These are phyloP conservation scores for Citrus glauca DNA, from an alignment of 345 rosid genomes.

Conservation along the genomic window DNA sequence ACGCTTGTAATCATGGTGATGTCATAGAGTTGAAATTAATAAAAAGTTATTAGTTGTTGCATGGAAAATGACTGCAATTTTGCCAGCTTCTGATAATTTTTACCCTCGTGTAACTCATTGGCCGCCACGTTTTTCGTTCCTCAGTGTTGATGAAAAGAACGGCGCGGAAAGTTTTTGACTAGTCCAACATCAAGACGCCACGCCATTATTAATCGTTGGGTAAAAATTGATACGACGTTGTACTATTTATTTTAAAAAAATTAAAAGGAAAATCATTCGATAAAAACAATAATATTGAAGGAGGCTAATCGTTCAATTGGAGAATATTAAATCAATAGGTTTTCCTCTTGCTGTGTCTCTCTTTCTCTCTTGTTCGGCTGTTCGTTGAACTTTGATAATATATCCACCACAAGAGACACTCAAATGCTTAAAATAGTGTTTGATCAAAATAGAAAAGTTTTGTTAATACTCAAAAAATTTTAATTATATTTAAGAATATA, in stretches of 20 bases:
- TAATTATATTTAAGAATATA: too few relatives aligned
- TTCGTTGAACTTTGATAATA: too few relatives aligned
- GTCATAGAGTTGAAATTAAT: background rate
- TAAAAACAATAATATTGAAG: too few relatives aligned
- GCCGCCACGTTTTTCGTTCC: background rate
- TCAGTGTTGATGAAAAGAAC: background rate
- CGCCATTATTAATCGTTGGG: background rate
- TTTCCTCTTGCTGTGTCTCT: too few relatives aligned
- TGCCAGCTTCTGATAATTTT: background rate
- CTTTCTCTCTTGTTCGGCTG: too few relatives aligned
- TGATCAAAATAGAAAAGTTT: too few relatives aligned
- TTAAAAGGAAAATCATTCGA: background rate
- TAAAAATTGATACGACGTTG: background rate
- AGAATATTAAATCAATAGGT: too few relatives aligned
- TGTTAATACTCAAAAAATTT: too few relatives aligned
- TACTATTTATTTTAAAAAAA: too few relatives aligned
- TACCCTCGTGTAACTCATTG: background rate
- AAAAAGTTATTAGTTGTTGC: background rate
- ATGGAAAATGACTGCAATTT: background rate
- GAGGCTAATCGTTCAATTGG: too few relatives aligned
- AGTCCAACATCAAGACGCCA: background rate
- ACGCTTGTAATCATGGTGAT: background rate
- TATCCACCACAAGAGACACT: too few relatives aligned
- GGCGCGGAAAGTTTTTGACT: background rate
- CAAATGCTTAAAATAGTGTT: too few relatives aligned